These are phyloP conservation scores for Lachancea fermentati DNA, from an alignment of 805 yeast species.

Conservation along the genomic window DNA sequence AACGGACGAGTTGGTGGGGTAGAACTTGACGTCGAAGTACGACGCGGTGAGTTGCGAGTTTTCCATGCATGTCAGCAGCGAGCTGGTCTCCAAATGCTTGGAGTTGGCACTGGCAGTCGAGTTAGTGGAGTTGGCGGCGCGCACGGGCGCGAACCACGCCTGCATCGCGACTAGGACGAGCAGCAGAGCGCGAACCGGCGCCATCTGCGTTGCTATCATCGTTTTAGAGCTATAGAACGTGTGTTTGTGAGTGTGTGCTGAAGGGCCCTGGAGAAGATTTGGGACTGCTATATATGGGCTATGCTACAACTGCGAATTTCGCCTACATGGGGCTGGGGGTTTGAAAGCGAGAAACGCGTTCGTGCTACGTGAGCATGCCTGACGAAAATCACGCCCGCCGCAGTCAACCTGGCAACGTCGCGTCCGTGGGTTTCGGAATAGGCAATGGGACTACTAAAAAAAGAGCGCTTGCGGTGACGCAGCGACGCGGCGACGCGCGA, in stretches of 20 bases:
- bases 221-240: neutral
- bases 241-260: neutral
- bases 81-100: slow-evolving; percentile 44
- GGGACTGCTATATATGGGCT: neutral
- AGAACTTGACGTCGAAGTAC: slow-evolving; percentile 68
- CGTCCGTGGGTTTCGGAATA: neutral
- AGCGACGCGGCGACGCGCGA: too few species aligned
- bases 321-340: neutral
- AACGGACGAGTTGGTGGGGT: slow-evolving; percentile 59
- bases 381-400: too few species aligned
- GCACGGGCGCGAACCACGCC: neutral
- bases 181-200: neutral
- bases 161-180: neutral
- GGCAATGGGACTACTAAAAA: neutral
- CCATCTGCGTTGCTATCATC: neutral
- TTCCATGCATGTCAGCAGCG: slow-evolving; percentile 88
- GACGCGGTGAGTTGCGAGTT: slow-evolving; percentile 83
- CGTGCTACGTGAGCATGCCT: neutral
- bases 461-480: too few species aligned
- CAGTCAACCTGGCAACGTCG: too few species aligned
- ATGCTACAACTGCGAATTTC: neutral
- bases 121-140: slow-evolving; percentile 6
- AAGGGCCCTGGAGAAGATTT: too few species aligned
- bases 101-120: slow-evolving; percentile 10
- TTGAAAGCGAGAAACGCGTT: too few species aligned